A percentile compares a stretch with the other conserved stretches of the same genome.
phyloP scores from a whole-genome alignment of 306 rosid species.

The Vigna trinervia region DNA sequence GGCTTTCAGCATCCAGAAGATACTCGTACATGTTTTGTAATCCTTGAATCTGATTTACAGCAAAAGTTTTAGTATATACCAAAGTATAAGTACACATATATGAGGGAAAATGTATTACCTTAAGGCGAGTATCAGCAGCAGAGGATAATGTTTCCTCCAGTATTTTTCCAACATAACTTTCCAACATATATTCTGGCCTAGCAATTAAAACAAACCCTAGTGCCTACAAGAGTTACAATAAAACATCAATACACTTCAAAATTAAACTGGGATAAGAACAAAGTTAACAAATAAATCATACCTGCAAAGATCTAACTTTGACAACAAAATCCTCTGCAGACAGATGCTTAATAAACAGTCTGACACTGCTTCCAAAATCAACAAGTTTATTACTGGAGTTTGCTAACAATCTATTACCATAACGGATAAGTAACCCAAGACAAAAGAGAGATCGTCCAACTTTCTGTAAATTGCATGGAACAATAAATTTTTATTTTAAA shows the following conservation, averaged over 20 bases:
- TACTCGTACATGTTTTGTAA: constrained; percentile 91
- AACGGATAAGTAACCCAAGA: constrained; percentile 91
- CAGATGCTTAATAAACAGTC: constrained; percentile 76
- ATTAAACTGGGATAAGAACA: constrained; percentile 33
- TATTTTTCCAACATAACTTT: constrained; percentile 80
- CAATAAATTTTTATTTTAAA: constrained; percentile 36
- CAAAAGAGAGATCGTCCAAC: constrained; percentile 94
- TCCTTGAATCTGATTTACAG: constrained; percentile 81
- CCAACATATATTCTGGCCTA: constrained; percentile 94
- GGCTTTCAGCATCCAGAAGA: constrained; percentile 93
- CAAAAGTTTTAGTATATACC: constrained; percentile 48
- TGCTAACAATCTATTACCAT: constrained; percentile 72
- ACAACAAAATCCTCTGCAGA: constrained; percentile 69
- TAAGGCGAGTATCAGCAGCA: constrained; percentile 73
- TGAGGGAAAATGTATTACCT: constrained; percentile 59
- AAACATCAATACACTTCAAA: constrained; percentile 43
- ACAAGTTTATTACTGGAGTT: constrained; percentile 56
- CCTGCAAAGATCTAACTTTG: constrained; percentile 94
- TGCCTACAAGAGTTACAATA: constrained; percentile 70
- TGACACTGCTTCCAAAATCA: constrained; percentile 66
- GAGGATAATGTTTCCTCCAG: constrained; percentile 64
- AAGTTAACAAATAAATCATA: constrained; percentile 37
- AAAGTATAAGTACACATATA: neutral
- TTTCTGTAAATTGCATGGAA: constrained; percentile 61
- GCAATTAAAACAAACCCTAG: constrained; percentile 91